Evolutionary conservation across 2,329 filamentous ascomycete genomes (phyloP).

Genomic region (Akanthomyces lecanii): DNA sequence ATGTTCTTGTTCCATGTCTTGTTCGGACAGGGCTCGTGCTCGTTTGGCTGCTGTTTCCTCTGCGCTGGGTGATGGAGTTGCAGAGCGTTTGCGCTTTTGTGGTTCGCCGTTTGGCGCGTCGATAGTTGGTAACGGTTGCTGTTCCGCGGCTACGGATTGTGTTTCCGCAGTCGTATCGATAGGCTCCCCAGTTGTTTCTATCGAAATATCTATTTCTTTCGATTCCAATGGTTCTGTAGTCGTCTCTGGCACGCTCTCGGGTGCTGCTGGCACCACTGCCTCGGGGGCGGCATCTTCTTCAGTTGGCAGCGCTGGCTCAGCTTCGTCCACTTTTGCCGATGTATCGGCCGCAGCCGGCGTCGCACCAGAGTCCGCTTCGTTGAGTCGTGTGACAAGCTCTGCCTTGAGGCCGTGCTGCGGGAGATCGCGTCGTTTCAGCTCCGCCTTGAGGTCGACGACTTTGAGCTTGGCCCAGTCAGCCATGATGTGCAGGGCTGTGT

Average conservation of each 20-base stretch:
- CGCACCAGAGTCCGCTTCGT: conserved; percentile 32
- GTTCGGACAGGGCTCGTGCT: conserved; percentile 37
- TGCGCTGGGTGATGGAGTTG: conserved; percentile 53
- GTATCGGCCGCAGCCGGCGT: conserved; percentile 15
- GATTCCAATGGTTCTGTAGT: conserved; percentile 1
- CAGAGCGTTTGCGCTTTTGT: conserved; percentile 64
- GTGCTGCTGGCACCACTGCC: not conserved
- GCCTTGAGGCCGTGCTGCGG: conserved; percentile 66
- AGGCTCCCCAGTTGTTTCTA: not conserved
- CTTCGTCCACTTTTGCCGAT: conserved; percentile 20
- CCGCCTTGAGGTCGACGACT: conserved; percentile 69
- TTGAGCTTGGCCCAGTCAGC: conserved; percentile 58
- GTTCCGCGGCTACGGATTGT: not conserved
- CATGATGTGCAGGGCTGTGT: conserved; percentile 32
- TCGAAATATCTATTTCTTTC: not conserved
- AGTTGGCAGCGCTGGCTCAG: conserved; percentile 14
- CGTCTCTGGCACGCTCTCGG: conserved; percentile 10
- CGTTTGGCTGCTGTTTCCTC: conserved; percentile 54
- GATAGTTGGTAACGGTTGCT: conserved; percentile 1
- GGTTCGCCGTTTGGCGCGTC: conserved; percentile 35
- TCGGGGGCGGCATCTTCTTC: conserved; percentile 17
- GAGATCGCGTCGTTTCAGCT: conserved; percentile 69
- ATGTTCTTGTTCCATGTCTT: conserved; percentile 19
- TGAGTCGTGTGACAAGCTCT: conserved; percentile 64
- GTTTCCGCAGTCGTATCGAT: not conserved